Evolutionary conservation across 192 early-diverging fungal species (phyloP), one percentile per base, ranked within the genome.

Genomic region (Linnemannia elongata): DNA sequence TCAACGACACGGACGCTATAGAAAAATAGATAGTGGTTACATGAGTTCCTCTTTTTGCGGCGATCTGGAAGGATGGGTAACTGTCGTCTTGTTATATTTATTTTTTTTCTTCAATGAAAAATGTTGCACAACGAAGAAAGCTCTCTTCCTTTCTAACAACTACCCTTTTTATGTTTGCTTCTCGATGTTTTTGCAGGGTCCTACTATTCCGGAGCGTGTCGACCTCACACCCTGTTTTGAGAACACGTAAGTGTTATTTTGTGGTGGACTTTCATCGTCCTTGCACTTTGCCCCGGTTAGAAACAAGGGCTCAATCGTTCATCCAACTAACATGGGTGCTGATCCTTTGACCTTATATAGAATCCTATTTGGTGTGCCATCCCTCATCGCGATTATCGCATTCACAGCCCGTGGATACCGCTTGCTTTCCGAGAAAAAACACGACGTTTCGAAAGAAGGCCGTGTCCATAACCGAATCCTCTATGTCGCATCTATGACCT

Each of bases 161-260:
- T 24, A 10, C 0, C 15, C 17, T 42, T 7, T 10, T 41, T 47
- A 27, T 27, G 49, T 0, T 20, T 55, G 33, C 24, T 22, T 60
- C 17, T 60, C 36, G 27, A 45, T 10, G 3, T 15, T 13, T 41
- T 13, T 41, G 27, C 54, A 83, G 83, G 78, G 83, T 24, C 83
- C 78, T 27, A 85, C 83, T n/a, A 76, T 55, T n/a, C 36, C 36
- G 10, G 39, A 18, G 17, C 33, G 78, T 30, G 47, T 78, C 1
- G 83, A 80, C 44, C 24, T 85, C 1, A 85, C 83, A 17, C 69
- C 45, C 12, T 79, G 78, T 35, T 80, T 85, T 15, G 83, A 69
- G n/a, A 41, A 76, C 68, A 80, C 74, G 81, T 77, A 82, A 73
- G 6, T 35, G 22, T 33, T 30, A 24, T 49, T 41, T 12, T 69